Percentiles rank a stretch among this genome's conserved stretches.
These are phyloP conservation scores for Aspergillus eucalypticola DNA, from an alignment of 2,329 filamentous ascomycete species.

Conservation along the genomic window DNA sequence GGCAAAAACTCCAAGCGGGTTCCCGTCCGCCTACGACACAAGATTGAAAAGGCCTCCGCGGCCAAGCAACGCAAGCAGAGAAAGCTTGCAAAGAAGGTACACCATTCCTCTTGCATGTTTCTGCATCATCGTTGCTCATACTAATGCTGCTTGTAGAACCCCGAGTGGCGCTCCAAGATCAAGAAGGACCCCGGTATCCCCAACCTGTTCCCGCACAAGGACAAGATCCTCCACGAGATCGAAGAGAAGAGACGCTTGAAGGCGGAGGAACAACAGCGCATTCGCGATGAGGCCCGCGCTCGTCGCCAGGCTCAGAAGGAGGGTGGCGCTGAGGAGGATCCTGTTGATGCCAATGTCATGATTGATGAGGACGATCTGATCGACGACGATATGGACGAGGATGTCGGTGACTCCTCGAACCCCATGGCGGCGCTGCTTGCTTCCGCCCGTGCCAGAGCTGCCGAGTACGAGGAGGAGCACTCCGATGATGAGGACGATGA, in stretches of 20 bases:
- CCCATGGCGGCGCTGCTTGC: conserved; percentile 46
- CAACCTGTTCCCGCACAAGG: conserved; percentile 97
- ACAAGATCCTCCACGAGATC: conserved; percentile 89
- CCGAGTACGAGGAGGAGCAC: conserved; percentile 52
- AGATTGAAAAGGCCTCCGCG: conserved; percentile 88
- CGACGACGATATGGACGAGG: conserved; percentile 47
- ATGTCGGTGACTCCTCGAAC: conserved; percentile 51
- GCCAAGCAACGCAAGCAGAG: conserved; percentile 88
- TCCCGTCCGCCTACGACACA: conserved; percentile 85
- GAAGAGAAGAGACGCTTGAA: conserved; percentile 82
- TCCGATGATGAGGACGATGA: conserved; percentile 53
- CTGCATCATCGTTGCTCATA: not conserved
- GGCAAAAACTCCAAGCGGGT: conserved; percentile 94
- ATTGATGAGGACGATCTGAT: conserved; percentile 55
- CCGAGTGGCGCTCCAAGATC: conserved; percentile 89
- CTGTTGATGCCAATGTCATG: conserved; percentile 34
- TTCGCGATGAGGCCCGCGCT: conserved; percentile 64
- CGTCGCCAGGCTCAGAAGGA: conserved; percentile 44
- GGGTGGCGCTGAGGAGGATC: conserved; percentile 36
- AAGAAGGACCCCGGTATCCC: conserved; percentile 99
- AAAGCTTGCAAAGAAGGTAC: conserved; percentile 81
- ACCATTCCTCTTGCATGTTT: not conserved
- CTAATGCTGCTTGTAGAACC: conserved; percentile 61
- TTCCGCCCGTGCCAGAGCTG: conserved; percentile 45
- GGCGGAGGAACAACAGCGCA: conserved; percentile 72